A percentile compares a stretch with the other conserved stretches of the same genome.
Conservation (phyloP, 331 rosid genomes). For the Telfairia occidentalis region DNA sequence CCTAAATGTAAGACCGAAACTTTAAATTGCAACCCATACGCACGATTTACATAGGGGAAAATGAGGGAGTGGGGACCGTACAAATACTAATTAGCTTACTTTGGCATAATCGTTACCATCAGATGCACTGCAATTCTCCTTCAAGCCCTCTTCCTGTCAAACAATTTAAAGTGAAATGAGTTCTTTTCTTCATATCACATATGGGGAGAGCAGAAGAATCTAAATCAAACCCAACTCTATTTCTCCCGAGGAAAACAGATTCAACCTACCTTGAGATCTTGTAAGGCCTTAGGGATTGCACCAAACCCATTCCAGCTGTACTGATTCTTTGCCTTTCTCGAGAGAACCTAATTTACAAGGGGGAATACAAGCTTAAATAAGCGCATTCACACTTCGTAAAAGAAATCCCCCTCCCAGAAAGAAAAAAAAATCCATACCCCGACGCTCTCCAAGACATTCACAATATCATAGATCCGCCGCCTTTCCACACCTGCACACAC, state of each 20-base stretch:
- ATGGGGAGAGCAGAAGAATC: not conserved
- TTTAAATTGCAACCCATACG: not conserved
- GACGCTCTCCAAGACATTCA: slow-evolving; percentile 48
- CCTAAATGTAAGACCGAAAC: slow-evolving; percentile 7
- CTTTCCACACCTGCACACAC: slow-evolving; percentile 44
- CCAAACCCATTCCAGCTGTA: slow-evolving; percentile 47
- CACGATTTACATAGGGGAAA: not conserved
- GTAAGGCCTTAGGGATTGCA: slow-evolving; percentile 31
- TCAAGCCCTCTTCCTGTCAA: slow-evolving; percentile 31
- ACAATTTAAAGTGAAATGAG: not conserved
- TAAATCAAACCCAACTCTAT: not conserved
- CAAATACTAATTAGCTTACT: slow-evolving; percentile 17
- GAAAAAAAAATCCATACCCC: slow-evolving; percentile 24
- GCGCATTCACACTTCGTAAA: not conserved
- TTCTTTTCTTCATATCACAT: slow-evolving; percentile 1
- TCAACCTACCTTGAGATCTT: slow-evolving; percentile 26
- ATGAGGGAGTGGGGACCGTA: not conserved
- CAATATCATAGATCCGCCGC: slow-evolving; percentile 61
- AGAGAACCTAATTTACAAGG: slow-evolving; percentile 25
- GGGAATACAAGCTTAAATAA: not conserved
- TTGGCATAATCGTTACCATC: slow-evolving; percentile 14
- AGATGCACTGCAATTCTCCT: slow-evolving; percentile 19
- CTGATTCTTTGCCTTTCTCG: slow-evolving; percentile 41
- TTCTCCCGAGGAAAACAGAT: not conserved
- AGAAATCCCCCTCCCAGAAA: too few species aligned